phyloP scores from a whole-genome alignment of 2,329 filamentous ascomycete genomes.

The Geoglossum cookeanum region DNA sequence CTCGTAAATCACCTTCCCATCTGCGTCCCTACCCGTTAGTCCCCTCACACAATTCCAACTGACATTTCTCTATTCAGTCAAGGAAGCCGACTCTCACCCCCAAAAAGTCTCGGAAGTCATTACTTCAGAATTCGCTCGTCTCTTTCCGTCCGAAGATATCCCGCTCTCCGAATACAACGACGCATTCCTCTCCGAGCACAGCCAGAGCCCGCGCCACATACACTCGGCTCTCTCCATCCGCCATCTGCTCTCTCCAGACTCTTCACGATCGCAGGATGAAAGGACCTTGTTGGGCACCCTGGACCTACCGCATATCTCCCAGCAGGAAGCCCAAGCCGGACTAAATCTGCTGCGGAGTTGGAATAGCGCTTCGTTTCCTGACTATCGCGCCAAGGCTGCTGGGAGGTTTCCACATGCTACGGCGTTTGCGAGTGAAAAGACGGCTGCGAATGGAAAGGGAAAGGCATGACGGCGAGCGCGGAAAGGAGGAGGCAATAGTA shows the following conservation, averaged over 20 bases:
- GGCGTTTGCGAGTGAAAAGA: not conserved
- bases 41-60: conserved; percentile 15
- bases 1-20: conserved; percentile 20
- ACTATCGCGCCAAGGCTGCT: not conserved
- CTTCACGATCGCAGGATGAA: conserved; percentile 35
- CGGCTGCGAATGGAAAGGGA: not conserved
- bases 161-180: conserved; percentile 47
- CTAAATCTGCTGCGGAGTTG: conserved; percentile 31
- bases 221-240: conserved; percentile 43
- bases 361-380: conserved; percentile 8
- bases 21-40: not conserved
- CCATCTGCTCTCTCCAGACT: conserved; percentile 35
- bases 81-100: conserved; percentile 23
- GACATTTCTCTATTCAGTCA: conserved; percentile 14
- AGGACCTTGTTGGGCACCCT: conserved; percentile 43
- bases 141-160: conserved; percentile 32
- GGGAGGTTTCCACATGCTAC: not conserved
- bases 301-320: conserved; percentile 28
- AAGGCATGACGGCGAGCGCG: not conserved
- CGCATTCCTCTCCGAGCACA: conserved; percentile 43
- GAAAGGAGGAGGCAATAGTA: not conserved
- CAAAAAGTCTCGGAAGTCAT: conserved; percentile 50
- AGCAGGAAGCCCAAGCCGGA: conserved; percentile 37
- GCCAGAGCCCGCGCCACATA: conserved; percentile 39
- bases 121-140: conserved; percentile 43